phyloP scores from a whole-genome alignment of 208 protist species.

The Trypanosoma congolense region DNA sequence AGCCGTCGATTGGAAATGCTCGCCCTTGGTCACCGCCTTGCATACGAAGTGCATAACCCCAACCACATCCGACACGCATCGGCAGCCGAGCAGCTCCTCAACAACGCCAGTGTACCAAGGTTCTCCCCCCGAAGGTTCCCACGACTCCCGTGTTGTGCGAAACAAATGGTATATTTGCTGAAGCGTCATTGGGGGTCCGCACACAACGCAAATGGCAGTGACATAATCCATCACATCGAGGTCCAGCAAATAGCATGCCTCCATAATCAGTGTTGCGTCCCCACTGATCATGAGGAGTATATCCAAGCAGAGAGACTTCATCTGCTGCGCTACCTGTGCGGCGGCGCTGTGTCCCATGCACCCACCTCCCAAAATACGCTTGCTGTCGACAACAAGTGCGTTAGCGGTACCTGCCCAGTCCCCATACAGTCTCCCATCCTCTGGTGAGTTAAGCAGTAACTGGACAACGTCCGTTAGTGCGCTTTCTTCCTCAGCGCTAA shows the following conservation, averaged over 20 bases:
- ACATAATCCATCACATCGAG: conserved; percentile 60
- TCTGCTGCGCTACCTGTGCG: conserved; percentile 24
- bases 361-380: conserved; percentile 25
- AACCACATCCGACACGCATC: conserved; percentile 39
- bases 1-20: conserved; percentile 5
- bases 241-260: conserved; percentile 39
- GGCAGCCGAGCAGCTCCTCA: conserved; percentile 29
- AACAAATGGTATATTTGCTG: conserved; percentile 31
- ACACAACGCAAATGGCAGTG: conserved; percentile 60
- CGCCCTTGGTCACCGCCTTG: conserved; percentile 11
- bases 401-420: conserved; percentile 54
- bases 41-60: conserved; percentile 33
- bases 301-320: conserved; percentile 54
- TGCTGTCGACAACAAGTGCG: conserved; percentile 40
- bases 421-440: conserved; percentile 9
- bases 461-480: conserved; percentile 51
- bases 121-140: conserved; percentile 11
- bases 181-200: conserved; percentile 50
- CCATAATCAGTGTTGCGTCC: conserved; percentile 40
- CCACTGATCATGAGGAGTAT: conserved; percentile 68
- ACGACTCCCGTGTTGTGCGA: conserved; percentile 20
- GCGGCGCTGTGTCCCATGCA: background rate
- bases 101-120: conserved; percentile 51
- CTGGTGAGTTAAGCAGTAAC: conserved; percentile 29
- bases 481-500: conserved; percentile 59